Conservation (phyloP, 371 early-diverging fungal genomes). For the Circinella umbellata region DNA sequence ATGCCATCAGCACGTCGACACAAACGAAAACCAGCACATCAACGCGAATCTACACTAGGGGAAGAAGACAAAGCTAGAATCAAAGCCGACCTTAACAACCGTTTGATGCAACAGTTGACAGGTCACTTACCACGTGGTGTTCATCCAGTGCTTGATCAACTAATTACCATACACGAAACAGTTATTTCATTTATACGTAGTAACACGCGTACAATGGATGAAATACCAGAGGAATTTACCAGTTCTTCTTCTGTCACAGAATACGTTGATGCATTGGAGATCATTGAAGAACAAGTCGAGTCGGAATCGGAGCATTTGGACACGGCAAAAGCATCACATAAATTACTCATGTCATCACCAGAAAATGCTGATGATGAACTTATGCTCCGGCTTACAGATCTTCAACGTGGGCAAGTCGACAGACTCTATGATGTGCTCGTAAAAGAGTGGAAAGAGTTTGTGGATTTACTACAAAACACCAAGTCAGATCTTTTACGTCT, state of each 20-base stretch:
- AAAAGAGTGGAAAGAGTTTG: slow-evolving; percentile 48
- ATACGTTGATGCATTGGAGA: slow-evolving; percentile 44
- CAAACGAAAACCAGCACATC: slow-evolving; percentile 28
- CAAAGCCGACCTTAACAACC: slow-evolving; percentile 47
- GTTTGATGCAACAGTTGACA: slow-evolving; percentile 49
- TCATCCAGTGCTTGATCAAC: slow-evolving; percentile 44
- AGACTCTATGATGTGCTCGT: slow-evolving; percentile 38
- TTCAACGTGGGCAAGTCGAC: slow-evolving; percentile 39
- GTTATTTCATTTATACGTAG: slow-evolving; percentile 45
- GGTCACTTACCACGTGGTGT: slow-evolving; percentile 55
- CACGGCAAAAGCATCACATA: slow-evolving; percentile 36
- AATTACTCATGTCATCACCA: slow-evolving; percentile 30
- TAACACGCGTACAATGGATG: slow-evolving; percentile 42
- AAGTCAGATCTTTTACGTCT: slow-evolving; percentile 40
- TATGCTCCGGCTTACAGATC: slow-evolving; percentile 41
- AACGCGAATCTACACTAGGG: slow-evolving; percentile 39
- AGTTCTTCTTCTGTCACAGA: slow-evolving; percentile 36
- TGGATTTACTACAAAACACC: slow-evolving; percentile 35
- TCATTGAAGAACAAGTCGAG: slow-evolving; percentile 41
- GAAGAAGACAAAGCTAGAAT: slow-evolving; percentile 51
- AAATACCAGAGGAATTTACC: slow-evolving; percentile 45
- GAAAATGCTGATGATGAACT: slow-evolving; percentile 38
- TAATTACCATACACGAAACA: slow-evolving; percentile 47
- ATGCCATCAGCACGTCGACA: slow-evolving; percentile 33
- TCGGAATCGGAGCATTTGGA: slow-evolving; percentile 31